These are phyloP conservation scores for Diplodia sapinea DNA, from an alignment of 2,329 filamentous ascomycete species.

Conservation along the genomic window DNA sequence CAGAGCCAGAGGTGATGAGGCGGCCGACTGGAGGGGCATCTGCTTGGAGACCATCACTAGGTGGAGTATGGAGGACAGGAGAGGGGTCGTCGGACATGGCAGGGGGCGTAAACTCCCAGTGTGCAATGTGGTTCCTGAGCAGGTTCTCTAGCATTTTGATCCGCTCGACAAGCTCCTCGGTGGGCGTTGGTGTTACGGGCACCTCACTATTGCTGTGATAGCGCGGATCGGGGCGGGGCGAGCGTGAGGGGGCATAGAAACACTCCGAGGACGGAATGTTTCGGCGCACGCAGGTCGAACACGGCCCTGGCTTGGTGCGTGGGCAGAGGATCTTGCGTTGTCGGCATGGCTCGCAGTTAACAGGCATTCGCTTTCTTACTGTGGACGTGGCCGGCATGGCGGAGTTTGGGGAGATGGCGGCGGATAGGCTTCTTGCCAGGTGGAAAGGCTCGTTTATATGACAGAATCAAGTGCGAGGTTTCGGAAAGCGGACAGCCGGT, in stretches of 20 bases:
- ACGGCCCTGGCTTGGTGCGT: slow-evolving; percentile 4
- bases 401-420: not conserved
- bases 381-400: not conserved
- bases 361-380: not conserved
- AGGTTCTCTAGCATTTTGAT: not conserved
- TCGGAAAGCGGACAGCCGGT: not conserved
- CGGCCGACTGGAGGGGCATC: not conserved
- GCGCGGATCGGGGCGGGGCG: not conserved
- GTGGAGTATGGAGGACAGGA: not conserved
- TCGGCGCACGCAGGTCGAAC: not conserved
- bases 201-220: too few relatives aligned
- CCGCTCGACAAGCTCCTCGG: not conserved
- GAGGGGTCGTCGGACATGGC: not conserved
- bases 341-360: not conserved
- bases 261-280: not conserved
- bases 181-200: not conserved
- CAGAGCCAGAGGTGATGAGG: not conserved
- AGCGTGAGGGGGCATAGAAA: not conserved
- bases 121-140: not conserved
- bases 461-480: not conserved
- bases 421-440: not conserved
- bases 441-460: not conserved
- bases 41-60: not conserved
- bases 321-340: slow-evolving; percentile 8
- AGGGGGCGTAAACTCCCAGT: not conserved